These are phyloP conservation scores for Uronychia setigera DNA, from an alignment of 73 alveolate genomes.

Conservation along the genomic window DNA sequence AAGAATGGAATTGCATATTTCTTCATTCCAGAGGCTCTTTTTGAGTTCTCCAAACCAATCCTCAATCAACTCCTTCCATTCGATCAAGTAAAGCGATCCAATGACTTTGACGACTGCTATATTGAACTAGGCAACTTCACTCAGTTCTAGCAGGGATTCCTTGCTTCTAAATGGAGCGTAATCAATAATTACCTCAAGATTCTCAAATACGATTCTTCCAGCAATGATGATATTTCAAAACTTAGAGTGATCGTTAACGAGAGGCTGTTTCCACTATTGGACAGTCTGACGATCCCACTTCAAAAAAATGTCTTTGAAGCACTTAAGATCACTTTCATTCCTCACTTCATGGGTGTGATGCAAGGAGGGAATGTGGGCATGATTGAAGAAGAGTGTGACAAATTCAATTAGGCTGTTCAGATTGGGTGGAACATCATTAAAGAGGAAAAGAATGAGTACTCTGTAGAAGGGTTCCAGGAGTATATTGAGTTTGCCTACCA, in stretches of 20 bases:
- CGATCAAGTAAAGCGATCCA: not conserved
- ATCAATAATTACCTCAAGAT: not conserved
- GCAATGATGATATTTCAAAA: not conserved
- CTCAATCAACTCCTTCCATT: not conserved
- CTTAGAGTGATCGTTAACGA: not conserved
- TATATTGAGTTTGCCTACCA: slow-evolving; percentile 43
- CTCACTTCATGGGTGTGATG: slow-evolving; percentile 4
- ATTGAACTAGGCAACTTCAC: not conserved
- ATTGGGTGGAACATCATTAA: slow-evolving; percentile 31
- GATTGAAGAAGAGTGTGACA: slow-evolving; percentile 2
- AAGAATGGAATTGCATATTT: slow-evolving; percentile 2
- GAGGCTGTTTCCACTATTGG: not conserved
- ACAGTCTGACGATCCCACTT: not conserved
- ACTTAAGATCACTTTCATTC: slow-evolving; percentile 13
- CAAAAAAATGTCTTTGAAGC: slow-evolving; percentile 4
- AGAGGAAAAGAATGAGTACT: slow-evolving; percentile 23
- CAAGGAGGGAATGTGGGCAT: not conserved
- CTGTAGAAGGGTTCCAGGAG: slow-evolving; percentile 4
- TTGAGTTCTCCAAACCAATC: not conserved
- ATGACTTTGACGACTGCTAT: not conserved
- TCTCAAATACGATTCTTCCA: not conserved
- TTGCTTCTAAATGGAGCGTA: not conserved
- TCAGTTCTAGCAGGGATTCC: not conserved
- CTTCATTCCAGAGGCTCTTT: slow-evolving; percentile 1
- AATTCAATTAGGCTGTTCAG: not conserved